Evolutionary conservation across 2,329 filamentous ascomycete species (phyloP), one percentile per base, ranked within the genome.

Genomic region (Pseudopithomyces chartarum): DNA sequence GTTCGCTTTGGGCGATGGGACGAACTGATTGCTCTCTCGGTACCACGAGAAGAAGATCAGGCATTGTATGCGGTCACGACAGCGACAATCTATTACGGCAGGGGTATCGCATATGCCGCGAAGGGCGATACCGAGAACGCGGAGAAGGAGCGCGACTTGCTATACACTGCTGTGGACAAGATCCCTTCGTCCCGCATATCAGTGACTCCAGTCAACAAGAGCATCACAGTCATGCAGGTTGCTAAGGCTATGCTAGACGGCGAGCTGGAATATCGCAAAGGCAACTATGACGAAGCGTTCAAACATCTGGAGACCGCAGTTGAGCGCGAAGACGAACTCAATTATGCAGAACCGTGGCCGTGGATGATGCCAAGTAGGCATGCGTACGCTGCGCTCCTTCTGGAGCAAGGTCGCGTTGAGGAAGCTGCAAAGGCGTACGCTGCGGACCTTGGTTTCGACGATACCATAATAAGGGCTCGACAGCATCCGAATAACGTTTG

Each of bases 301-400:
- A 66, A 75, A 2, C 80, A 84, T 50, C 77, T 92, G 2, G 80
- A 82, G 1, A 78, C 77, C 11, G 82, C 88, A 0, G 85, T 90
- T 20, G 67, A 75, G 1, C 79, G 84, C 2, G 87, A 90, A 59
- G 88, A 90, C 64, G 74, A 71, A 0, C 79, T 92, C 26, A 85
- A 85, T 0, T 92, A 90, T 58, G 87, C 88, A 47, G 90, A 92
- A 69, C 90, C 90, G 0, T 91, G 89, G 89, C 87, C 87, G 0
- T 92, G 89, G 89, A 91, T 92, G 88, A 87, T 90, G 67, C 89
- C 89, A 0, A 84, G 85, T 0, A 80, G 88, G 2, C 89, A 92
- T 70, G 89, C 89, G 0, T 88, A 88, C 49, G 89, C 86, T 1
- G 89, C 89, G 0, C 77, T 92, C 3, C 70, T 90, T 29, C 78